Evolutionary conservation across 208 protist genomes (phyloP).

Genomic region (Trypanosoma grayi): DNA sequence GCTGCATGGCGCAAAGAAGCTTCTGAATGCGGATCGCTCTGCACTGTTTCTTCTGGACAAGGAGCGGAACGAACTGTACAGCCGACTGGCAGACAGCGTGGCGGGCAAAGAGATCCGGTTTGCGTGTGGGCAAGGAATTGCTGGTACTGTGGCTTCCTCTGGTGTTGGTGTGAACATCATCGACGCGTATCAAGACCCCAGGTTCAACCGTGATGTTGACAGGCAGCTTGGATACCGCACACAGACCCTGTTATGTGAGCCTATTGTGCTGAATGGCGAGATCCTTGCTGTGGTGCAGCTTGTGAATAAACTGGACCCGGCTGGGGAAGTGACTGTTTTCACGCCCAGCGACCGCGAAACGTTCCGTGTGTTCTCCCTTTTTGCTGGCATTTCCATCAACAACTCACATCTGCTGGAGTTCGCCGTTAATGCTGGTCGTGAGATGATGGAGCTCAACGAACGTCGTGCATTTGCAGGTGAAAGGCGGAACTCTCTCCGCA

Average conservation of each 20-base stretch:
- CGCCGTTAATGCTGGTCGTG: constrained; percentile 64
- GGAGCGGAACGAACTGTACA: constrained; percentile 83
- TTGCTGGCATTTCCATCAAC: constrained; percentile 84
- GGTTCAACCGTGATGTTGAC: constrained; percentile 80
- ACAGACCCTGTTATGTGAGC: constrained; percentile 74
- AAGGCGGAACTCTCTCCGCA: not conserved
- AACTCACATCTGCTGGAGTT: constrained; percentile 84
- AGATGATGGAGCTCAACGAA: constrained; percentile 71
- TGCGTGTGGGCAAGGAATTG: constrained; percentile 70
- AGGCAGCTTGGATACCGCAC: constrained; percentile 78
- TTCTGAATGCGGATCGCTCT: constrained; percentile 68
- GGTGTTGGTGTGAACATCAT: constrained; percentile 65
- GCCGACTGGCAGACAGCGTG: constrained; percentile 61
- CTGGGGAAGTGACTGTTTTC: constrained; percentile 55
- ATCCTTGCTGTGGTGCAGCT: constrained; percentile 87
- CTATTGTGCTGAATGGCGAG: constrained; percentile 75
- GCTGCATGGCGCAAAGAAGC: constrained; percentile 67
- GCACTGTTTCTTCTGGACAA: constrained; percentile 78
- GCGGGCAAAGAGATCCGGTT: constrained; percentile 71
- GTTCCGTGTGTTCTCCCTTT: constrained; percentile 76
- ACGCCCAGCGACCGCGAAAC: constrained; percentile 52
- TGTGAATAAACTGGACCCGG: constrained; percentile 70
- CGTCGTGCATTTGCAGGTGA: constrained; percentile 22
- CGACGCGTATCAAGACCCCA: constrained; percentile 68
- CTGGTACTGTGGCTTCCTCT: constrained; percentile 63